Conservation (phyloP, 2,329 filamentous ascomycete species). For the Zasmidium angulare region DNA sequence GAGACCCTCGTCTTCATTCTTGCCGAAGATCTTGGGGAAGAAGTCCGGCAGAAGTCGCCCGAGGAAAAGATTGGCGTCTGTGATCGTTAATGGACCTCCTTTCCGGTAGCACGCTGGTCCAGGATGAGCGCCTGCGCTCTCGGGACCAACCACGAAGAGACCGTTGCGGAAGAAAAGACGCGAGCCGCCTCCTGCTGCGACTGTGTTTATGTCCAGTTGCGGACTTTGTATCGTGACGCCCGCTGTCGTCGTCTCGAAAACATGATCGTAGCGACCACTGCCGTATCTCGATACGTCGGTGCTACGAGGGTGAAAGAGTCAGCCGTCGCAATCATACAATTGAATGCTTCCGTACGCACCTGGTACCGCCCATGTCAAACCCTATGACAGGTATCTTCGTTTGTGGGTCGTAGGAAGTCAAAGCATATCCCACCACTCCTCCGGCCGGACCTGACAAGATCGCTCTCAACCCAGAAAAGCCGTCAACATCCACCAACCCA, state of each 20-base stretch:
- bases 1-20: constrained; percentile 78
- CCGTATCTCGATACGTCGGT: constrained; percentile 84
- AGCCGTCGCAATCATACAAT: no score
- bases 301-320: constrained; percentile 41
- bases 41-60: constrained; percentile 84
- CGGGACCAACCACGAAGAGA: constrained; percentile 85
- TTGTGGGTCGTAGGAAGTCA: constrained; percentile 82
- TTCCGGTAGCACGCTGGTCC: constrained; percentile 91
- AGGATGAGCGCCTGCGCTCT: constrained; percentile 84
- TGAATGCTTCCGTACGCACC: no score
- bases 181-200: constrained; percentile 85
- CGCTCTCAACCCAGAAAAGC: constrained; percentile 79
- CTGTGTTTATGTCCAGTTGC: constrained; percentile 91
- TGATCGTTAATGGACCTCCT: constrained; percentile 86
- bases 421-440: constrained; percentile 87
- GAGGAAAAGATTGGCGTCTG: constrained; percentile 84
- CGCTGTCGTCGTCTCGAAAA: constrained; percentile 90
- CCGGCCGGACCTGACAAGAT: constrained; percentile 91
- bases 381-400: constrained; percentile 86
- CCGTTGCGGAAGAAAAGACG: constrained; percentile 85
- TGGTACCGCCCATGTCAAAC: constrained; percentile 91
- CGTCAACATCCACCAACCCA: constrained; percentile 67
- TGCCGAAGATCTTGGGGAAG: constrained; percentile 93
- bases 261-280: constrained; percentile 83
- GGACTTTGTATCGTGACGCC: constrained; percentile 93